Percentiles rank a stretch among this genome's conserved stretches.
These are phyloP conservation scores for Triangularia verruculosa DNA, from an alignment of 2,329 filamentous ascomycete genomes.

Conservation along the genomic window DNA sequence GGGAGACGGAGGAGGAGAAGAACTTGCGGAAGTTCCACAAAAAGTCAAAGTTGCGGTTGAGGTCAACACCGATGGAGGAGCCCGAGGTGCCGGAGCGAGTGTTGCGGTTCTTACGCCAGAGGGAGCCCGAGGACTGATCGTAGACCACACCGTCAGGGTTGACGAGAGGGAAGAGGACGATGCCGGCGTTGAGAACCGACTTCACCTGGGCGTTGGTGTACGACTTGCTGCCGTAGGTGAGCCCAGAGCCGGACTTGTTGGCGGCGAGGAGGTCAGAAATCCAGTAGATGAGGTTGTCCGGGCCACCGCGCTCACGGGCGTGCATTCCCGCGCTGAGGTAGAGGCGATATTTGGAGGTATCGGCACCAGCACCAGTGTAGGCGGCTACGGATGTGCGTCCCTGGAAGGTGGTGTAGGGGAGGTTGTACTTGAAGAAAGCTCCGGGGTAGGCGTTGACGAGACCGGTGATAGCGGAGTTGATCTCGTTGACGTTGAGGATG, in stretches of 20 bases:
- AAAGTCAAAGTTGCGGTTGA: conserved; percentile 58
- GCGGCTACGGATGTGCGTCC: conserved; percentile 39
- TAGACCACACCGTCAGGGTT: conserved; percentile 54
- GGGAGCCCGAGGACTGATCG: conserved; percentile 47
- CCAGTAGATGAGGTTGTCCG: conserved; percentile 45
- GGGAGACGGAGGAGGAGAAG: conserved; percentile 40
- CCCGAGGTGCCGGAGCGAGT: conserved; percentile 36
- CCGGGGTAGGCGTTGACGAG: conserved; percentile 41
- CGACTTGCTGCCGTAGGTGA: conserved; percentile 49
- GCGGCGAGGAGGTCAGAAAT: conserved; percentile 55
- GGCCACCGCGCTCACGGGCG: conserved; percentile 48
- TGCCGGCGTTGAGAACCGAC: conserved; percentile 49
- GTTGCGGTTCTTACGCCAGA: conserved; percentile 59
- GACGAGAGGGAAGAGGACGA: conserved; percentile 50
- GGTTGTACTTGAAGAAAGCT: conserved; percentile 36
- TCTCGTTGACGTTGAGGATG: conserved; percentile 46
- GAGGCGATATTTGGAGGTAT: conserved; percentile 37
- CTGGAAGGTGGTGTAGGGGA: conserved; percentile 46
- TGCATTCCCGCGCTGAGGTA: conserved; percentile 55
- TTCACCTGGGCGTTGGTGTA: conserved; percentile 53
- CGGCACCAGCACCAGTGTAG: conserved; percentile 37
- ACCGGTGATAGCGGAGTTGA: conserved; percentile 42
- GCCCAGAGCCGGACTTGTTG: conserved; percentile 40
- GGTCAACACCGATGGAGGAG: conserved; percentile 45
- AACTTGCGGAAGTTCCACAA: conserved; percentile 50